Base-by-base conservation (phyloP, 208 protist genomes). In the Crithidia brevicula region DNA sequence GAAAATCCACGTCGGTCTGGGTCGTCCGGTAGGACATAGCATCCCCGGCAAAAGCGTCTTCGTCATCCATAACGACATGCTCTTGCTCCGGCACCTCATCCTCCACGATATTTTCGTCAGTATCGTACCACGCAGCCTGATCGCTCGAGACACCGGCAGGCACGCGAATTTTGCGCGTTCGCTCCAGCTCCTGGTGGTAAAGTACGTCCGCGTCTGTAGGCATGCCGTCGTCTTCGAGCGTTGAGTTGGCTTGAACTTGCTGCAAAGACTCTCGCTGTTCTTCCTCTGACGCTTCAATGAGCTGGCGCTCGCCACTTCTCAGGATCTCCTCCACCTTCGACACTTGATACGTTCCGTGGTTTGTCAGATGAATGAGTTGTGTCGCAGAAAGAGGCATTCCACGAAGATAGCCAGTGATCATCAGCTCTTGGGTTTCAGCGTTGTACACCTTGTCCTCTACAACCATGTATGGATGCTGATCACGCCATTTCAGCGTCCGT, bases 331-430 rank as follows among this genome's bases (percentile, higher is more conserved):
- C 76, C 42, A 94, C 88, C 31, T 67, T 85, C 23, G 82, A 83
- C 52, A 96, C 72, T 64, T 96, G 91, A 75, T 86, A 96, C 34
- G 91, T 94, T 22, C 91, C 91, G 62, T 94, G 73, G 72, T 93
- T 92, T n/a, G 91, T 96, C 10, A 96, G 56, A 67, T 96, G 88
- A 49, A 96, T 67, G 22, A 96, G 69, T 59, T 96, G 91, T 31
- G 72, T 88, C 0, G 91, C 86, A 38, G 84, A 88, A 38, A 96
- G 74, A 13, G 81, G 74, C 84, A 83, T 85, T 15, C 91, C 91
- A 56, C 86, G 73, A 27, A 96, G 64, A 66, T 87, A 74, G 2
- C 91, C 91, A 8, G 74, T 54, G 56, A 96, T 85, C 30, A 66
- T 85, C 13, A 96, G 61, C 64, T 91, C 76, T 59, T 76, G 54